phyloP scores from a whole-genome alignment of 352 stramenopile species.

The Hyaloperonospora brassicae region DNA sequence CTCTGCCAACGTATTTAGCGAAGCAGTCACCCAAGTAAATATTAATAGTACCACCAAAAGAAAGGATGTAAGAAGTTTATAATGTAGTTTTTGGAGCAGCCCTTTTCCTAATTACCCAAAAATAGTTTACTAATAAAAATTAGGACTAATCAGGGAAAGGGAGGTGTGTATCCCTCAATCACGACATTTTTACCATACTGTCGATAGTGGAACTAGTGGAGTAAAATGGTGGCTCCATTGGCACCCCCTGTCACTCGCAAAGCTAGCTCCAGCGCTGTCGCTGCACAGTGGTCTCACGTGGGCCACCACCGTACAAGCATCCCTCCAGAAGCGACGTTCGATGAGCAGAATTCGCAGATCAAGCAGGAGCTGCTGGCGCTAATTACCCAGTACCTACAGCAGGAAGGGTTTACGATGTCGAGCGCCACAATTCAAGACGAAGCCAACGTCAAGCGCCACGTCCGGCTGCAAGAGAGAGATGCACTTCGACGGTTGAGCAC shows the following conservation, averaged over 20 bases:
- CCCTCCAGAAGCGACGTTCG: slow-evolving; percentile 70
- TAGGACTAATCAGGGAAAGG: no score
- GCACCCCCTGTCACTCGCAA: slow-evolving; percentile 9
- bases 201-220: no score
- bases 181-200: no score
- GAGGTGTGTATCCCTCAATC: no score
- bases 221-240: no score
- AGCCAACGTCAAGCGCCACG: slow-evolving; percentile 74
- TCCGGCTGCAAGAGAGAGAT: slow-evolving; percentile 64
- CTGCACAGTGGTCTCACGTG: slow-evolving; percentile 60
- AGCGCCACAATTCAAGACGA: slow-evolving; percentile 85
- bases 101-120: no score
- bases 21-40: no score
- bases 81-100: no score
- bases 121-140: no score
- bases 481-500: slow-evolving; percentile 63
- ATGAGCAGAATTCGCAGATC: slow-evolving; percentile 62
- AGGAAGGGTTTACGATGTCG: slow-evolving; percentile 70
- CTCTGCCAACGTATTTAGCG: no score
- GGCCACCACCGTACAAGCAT: slow-evolving; percentile 82
- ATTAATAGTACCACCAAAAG: no score
- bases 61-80: no score
- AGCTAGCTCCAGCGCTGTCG: slow-evolving; percentile 9
- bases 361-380: slow-evolving; percentile 76
- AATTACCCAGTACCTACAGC: slow-evolving; percentile 83